phyloP scores from a whole-genome alignment of 2,329 filamentous ascomycete genomes.

The Aspergillus sp. region DNA sequence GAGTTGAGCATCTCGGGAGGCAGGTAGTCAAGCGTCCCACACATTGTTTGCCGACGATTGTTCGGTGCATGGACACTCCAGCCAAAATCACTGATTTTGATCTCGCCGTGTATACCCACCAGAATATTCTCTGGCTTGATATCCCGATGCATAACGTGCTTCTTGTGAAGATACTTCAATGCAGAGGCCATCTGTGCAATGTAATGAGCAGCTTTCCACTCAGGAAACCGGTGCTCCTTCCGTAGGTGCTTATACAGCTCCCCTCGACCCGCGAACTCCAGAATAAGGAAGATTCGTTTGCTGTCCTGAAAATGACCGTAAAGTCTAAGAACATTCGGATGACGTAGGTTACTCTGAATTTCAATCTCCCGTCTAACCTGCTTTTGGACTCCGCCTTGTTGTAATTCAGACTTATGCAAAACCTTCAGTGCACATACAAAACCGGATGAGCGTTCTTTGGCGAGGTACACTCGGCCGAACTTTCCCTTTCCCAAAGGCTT shows the following conservation, averaged over 20 bases:
- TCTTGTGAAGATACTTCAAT: conserved; percentile 86
- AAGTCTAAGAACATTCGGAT: conserved; percentile 80
- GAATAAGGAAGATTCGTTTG: conserved; percentile 82
- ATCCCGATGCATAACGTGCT: conserved; percentile 95
- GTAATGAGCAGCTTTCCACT: conserved; percentile 84
- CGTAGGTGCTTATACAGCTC: conserved; percentile 86
- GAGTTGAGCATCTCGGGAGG: conserved; percentile 96
- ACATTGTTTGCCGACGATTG: conserved; percentile 90
- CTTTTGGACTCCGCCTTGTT: conserved; percentile 79
- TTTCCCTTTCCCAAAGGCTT: conserved; percentile 84
- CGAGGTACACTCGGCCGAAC: conserved; percentile 82
- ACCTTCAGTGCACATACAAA: conserved; percentile 88
- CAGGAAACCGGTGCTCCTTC: conserved; percentile 74
- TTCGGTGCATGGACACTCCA: conserved; percentile 98
- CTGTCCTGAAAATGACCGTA: conserved; percentile 88
- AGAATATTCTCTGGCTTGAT: conserved; percentile 99
- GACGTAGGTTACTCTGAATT: conserved; percentile 82
- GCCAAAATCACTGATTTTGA: conserved; percentile 97
- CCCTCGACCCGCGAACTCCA: conserved; percentile 82
- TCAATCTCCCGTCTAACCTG: conserved; percentile 86
- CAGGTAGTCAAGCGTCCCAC: conserved; percentile 94
- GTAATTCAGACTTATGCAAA: conserved; percentile 78
- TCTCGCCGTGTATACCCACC: conserved; percentile 92
- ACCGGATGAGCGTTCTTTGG: conserved; percentile 72
- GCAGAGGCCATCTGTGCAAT: conserved; percentile 90